Conservation (phyloP, 495 filamentous ascomycete species). For the Gamarada debralockiae region DNA sequence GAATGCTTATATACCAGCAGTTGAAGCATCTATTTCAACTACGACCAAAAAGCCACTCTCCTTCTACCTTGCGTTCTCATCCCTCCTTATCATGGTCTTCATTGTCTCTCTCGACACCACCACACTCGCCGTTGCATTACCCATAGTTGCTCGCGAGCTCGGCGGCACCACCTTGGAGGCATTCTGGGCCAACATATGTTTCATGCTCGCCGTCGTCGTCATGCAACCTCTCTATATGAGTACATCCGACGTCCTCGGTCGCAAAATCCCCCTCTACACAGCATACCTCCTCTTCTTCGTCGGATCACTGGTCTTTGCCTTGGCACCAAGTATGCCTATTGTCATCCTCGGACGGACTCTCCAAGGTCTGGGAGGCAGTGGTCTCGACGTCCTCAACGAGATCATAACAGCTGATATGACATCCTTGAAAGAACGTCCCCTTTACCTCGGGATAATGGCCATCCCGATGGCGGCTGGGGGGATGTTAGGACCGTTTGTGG, state of each 20-base stretch:
- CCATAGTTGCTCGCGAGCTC: conserved; percentile 45
- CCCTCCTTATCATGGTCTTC: conserved; percentile 15
- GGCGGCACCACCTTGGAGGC: conserved; percentile 49
- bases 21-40: too few species aligned
- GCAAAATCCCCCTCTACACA: conserved; percentile 41
- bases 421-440: conserved; percentile 30
- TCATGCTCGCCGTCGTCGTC: conserved; percentile 44
- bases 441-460: conserved; percentile 34
- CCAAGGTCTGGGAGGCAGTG: conserved; percentile 65
- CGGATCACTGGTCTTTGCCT: conserved; percentile 54
- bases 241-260: conserved; percentile 47
- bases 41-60: background rate
- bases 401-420: conserved; percentile 35
- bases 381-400: conserved; percentile 56
- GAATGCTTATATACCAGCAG: too few species aligned
- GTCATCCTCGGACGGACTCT: conserved; percentile 36
- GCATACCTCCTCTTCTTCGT: conserved; percentile 46
- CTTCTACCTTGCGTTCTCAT: background rate
- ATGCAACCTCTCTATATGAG: conserved; percentile 43
- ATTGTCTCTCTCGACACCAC: conserved; percentile 60
- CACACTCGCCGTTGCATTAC: conserved; percentile 66
- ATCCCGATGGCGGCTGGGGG: conserved; percentile 32
- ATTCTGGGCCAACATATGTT: conserved; percentile 54
- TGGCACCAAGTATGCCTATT: conserved; percentile 52
- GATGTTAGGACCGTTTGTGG: conserved; percentile 30